Base-by-base conservation (phyloP, 169 alveolate species). In the Plasmodium fragile region DNA sequence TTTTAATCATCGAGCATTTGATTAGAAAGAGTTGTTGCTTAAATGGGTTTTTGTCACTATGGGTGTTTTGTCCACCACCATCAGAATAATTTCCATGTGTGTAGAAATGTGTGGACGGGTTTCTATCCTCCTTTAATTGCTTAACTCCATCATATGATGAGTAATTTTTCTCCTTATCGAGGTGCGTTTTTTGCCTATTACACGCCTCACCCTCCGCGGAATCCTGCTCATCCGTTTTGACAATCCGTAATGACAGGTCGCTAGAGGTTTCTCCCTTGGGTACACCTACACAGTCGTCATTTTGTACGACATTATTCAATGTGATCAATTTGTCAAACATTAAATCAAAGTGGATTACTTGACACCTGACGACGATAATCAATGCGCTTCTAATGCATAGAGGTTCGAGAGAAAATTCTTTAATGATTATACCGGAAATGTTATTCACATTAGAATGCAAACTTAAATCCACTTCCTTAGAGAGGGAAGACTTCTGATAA, bases 401-500 rank as follows among this genome's bases (percentile, higher is more conserved):
- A 4, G 94, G 94, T n/a, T 91, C 70, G 13, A 91, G 72, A 6
- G 89, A 41, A 71, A 91, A 91, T 36, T 91, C 89, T 32, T 91
- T 91, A 13, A 91, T 91, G 39, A 91, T 91, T 3, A 71, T 32
- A 69, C 81, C 94, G 11, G 94, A 73, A n/a, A 91, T 70, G 22
- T 79, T 71, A 45, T 97, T 97, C 13, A 96, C 97, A 79, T 96
- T 96, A 32, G 92, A 83, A 82, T 96, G 98, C 28, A 97, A 73
- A 83, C 92, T 93, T 72, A 95, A 90, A 28, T 82, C 90, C 0
- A 97, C 96, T 78, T 95, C 96, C 30, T 84, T 91, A 10, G 96
- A 96, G 53, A 97, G 91, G 41, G 95, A 95, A 11, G 98, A 96
- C 80, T 92, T 95, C 81, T 97, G 98, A 93, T 95, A 95, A 85